Conservation (phyloP, 176 grass and related monocot species). For the Eleusine indica region DNA sequence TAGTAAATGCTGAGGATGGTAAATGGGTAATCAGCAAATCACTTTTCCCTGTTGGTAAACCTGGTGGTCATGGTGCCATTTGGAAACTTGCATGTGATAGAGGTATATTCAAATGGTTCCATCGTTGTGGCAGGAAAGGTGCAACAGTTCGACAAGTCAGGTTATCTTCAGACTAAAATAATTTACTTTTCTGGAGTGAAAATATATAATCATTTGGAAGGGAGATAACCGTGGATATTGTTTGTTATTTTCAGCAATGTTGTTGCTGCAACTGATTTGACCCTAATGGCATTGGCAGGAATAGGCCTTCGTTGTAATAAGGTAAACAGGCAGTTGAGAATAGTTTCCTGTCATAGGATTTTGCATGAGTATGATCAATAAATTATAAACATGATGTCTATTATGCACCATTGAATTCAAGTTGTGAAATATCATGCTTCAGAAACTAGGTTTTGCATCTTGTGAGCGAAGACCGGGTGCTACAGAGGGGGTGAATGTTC, state of each 20-base stretch:
- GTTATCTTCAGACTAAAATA: slow-evolving; percentile 34
- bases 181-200: slow-evolving; percentile 11
- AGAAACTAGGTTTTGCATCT: slow-evolving; percentile 99
- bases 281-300: slow-evolving; percentile 91
- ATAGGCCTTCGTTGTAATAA: slow-evolving; percentile 76
- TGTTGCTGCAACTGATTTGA: slow-evolving; percentile 95
- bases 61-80: slow-evolving; percentile 93
- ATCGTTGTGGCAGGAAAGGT: slow-evolving; percentile 76
- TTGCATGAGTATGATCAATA: no score
- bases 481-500: slow-evolving; percentile 97
- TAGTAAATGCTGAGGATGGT: slow-evolving; percentile 83
- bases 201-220: slow-evolving; percentile 18
- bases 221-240: slow-evolving; percentile 21
- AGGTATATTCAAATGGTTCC: slow-evolving; percentile 90
- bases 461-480: slow-evolving; percentile 87
- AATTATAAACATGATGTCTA: slow-evolving; percentile 14
- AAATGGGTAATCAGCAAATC: slow-evolving; percentile 76
- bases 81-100: slow-evolving; percentile 94
- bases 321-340: slow-evolving; percentile 42
- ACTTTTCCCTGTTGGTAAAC: slow-evolving; percentile 85
- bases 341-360: background rate
- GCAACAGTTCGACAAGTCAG: slow-evolving; percentile 98
- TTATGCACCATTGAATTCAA: slow-evolving; percentile 14
- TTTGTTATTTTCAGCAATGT: slow-evolving; percentile 82
- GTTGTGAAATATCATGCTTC: slow-evolving; percentile 41